phyloP scores from a whole-genome alignment of 148 eudicot species.

The Vaccinium darrowii region DNA sequence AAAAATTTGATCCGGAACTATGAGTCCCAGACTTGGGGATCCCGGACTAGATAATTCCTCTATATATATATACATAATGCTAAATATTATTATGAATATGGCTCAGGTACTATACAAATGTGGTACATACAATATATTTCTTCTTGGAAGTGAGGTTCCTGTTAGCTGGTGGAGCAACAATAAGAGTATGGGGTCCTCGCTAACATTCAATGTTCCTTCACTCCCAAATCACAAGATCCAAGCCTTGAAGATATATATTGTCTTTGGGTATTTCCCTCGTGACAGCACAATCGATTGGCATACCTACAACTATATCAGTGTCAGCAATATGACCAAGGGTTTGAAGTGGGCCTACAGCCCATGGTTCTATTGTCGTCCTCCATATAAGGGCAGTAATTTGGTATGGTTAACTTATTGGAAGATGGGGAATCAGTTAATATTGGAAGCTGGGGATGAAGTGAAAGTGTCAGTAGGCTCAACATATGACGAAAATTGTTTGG shows the following conservation, averaged over 20 bases:
- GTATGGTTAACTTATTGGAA: background rate
- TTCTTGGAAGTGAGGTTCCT: conserved; percentile 9
- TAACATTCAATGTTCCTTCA: background rate
- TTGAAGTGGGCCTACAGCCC: conserved; percentile 3
- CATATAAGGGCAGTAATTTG: background rate
- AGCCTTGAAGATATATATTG: conserved; percentile 4
- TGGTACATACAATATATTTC: conserved; percentile 4
- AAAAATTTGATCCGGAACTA: too few relatives aligned
- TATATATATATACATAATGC: too few relatives aligned
- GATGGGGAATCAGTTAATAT: background rate
- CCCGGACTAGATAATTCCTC: too few relatives aligned
- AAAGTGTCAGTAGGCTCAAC: background rate
- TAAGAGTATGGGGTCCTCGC: background rate
- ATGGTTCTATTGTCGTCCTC: background rate
- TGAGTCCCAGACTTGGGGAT: too few relatives aligned
- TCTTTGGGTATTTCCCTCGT: background rate
- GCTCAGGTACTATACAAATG: conserved; percentile 14
- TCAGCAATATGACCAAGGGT: background rate
- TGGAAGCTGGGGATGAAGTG: background rate
- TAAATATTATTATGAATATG: background rate
- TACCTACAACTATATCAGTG: background rate
- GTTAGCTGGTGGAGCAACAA: background rate
- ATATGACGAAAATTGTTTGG: too few relatives aligned
- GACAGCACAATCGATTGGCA: too few relatives aligned
- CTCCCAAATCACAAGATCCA: background rate